Conservation (phyloP, 495 filamentous ascomycete genomes). For the Penicillium paradoxum region DNA sequence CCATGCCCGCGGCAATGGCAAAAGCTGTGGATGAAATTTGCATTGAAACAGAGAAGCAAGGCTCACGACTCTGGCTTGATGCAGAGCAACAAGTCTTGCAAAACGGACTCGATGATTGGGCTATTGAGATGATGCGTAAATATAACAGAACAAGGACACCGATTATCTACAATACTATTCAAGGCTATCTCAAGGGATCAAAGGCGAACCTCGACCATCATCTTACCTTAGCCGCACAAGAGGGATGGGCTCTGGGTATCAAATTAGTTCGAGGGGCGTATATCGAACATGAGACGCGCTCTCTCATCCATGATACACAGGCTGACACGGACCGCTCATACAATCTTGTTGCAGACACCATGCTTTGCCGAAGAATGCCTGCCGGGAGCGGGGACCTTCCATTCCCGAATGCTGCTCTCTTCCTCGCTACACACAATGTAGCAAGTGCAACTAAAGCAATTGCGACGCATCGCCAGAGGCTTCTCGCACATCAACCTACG, state of each 20-base stretch:
- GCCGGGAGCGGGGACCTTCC: conserved; percentile 8
- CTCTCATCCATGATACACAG: conserved; percentile 41
- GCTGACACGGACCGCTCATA: conserved; percentile 38
- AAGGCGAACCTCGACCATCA: conserved; percentile 31
- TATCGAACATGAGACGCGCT: conserved; percentile 33
- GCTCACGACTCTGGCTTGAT: conserved; percentile 35
- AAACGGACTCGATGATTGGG: conserved; percentile 31
- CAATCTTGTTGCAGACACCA: conserved; percentile 33
- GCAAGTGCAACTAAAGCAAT: conserved; percentile 30
- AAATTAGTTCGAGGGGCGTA: conserved; percentile 42
- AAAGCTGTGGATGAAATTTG: conserved; percentile 34
- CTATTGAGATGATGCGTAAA: conserved; percentile 37
- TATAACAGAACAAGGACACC: conserved; percentile 24
- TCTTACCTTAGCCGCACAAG: conserved; percentile 24
- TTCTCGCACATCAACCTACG: conserved; percentile 20
- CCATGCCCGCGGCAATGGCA: conserved; percentile 20
- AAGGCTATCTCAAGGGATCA: conserved; percentile 37
- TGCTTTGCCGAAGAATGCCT: conserved; percentile 21
- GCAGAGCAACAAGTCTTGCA: conserved; percentile 38
- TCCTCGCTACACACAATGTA: conserved; percentile 40
- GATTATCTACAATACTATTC: conserved; percentile 39
- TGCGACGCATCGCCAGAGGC: conserved; percentile 17
- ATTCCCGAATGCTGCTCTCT: conserved; percentile 33
- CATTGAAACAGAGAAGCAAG: conserved; percentile 20
- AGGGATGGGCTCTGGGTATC: conserved; percentile 32